Conservation (phyloP, 2,329 filamentous ascomycete species). For the Ceratocystis cacaofunesta region DNA sequence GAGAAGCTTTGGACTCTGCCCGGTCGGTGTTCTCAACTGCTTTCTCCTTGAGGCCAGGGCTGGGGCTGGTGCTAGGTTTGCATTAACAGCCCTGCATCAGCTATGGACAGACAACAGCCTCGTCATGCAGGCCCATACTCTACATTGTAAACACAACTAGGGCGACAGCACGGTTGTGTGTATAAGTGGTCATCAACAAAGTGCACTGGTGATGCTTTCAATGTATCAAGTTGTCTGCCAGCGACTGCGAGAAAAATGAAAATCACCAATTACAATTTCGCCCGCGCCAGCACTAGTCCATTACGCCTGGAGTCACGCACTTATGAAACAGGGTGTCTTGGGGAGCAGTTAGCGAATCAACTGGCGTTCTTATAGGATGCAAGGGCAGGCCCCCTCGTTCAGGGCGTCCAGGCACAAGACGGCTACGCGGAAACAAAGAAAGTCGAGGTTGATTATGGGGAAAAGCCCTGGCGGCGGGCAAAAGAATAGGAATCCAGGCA, state of each 20-base stretch:
- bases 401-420: neutral
- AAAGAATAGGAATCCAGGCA: no score
- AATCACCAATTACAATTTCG: neutral
- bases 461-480: neutral
- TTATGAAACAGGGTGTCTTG: constrained; percentile 6
- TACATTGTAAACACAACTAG: no score
- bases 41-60: no score
- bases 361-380: constrained; percentile 1
- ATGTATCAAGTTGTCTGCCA: neutral
- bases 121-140: no score
- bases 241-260: neutral
- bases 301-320: neutral
- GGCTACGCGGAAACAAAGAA: neutral
- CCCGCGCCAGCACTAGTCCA: neutral
- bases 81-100: no score
- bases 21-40: no score
- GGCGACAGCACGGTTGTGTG: no score
- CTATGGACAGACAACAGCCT: no score
- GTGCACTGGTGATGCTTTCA: no score
- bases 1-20: no score
- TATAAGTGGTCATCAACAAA: no score
- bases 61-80: no score
- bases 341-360: constrained; percentile 4
- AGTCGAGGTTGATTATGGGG: neutral
- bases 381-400: neutral